phyloP scores from a whole-genome alignment of 2,329 filamentous ascomycete species.

The Talaromyces pinophilus region DNA sequence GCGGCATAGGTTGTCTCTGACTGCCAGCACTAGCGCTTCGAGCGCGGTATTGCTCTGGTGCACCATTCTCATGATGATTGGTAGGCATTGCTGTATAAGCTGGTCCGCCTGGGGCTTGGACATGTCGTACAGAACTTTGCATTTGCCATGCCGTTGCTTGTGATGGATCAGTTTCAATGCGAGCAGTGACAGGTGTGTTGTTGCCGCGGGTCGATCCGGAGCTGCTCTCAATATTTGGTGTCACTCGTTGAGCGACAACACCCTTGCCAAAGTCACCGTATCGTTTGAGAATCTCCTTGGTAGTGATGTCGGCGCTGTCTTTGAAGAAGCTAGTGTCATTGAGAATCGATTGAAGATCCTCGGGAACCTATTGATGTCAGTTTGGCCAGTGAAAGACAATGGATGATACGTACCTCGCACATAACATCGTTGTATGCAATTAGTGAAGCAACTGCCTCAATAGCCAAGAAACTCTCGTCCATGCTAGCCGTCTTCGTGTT shows the following conservation, averaged over 20 bases:
- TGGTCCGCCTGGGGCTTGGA: constrained; percentile 52
- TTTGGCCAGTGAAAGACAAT: constrained; percentile 68
- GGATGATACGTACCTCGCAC: constrained; percentile 74
- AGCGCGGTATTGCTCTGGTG: constrained; percentile 30
- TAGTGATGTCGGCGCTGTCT: constrained; percentile 81
- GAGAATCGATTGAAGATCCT: constrained; percentile 83
- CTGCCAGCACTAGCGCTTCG: constrained; percentile 40
- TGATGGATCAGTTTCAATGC: constrained; percentile 82
- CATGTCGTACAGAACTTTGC: constrained; percentile 78
- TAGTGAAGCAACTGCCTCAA: constrained; percentile 86
- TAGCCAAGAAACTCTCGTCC: constrained; percentile 86
- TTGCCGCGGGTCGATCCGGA: constrained; percentile 43
- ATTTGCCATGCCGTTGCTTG: constrained; percentile 71
- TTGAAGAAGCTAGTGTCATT: constrained; percentile 81
- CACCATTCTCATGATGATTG: constrained; percentile 28
- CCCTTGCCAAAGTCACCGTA: constrained; percentile 79
- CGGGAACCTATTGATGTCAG: constrained; percentile 69
- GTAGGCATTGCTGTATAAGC: constrained; percentile 34
- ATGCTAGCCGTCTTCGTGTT: constrained; percentile 69
- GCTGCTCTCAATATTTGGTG: constrained; percentile 52
- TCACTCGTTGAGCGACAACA: constrained; percentile 59
- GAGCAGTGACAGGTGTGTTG: constrained; percentile 56
- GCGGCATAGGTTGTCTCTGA: constrained; percentile 30
- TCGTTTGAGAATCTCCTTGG: constrained; percentile 93
- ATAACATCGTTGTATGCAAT: constrained; percentile 95